Conservation (phyloP, 2,329 filamentous ascomycete species). For the Pseudonectria foliicola region DNA sequence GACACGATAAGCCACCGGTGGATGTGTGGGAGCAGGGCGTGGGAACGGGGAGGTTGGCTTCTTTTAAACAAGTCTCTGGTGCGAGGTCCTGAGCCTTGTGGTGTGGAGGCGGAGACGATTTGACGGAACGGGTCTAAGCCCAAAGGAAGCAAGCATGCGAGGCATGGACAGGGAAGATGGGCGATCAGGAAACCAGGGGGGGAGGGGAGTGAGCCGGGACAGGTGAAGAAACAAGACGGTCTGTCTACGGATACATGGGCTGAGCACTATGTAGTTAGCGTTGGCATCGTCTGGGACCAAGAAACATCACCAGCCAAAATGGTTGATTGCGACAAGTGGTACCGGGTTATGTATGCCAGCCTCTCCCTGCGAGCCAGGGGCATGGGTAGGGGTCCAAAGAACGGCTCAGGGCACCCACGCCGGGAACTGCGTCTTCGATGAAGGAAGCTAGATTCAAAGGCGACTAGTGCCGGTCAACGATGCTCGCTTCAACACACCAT, state of each 20-base stretch:
- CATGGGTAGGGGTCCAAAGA: conserved; percentile 20
- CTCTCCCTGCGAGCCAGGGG: conserved; percentile 14
- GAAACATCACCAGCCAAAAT: conserved; percentile 20
- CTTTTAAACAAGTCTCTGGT: conserved; percentile 14
- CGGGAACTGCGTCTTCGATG: conserved; percentile 19
- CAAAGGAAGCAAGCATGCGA: conserved; percentile 22
- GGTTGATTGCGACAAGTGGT: conserved; percentile 20
- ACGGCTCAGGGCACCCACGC: conserved; percentile 17
- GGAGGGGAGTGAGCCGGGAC: conserved; percentile 9
- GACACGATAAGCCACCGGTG: conserved; percentile 20
- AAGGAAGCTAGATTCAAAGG: conserved; percentile 13
- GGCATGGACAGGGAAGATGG: conserved; percentile 23
- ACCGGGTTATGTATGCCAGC: conserved; percentile 18
- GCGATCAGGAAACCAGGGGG: conserved; percentile 23
- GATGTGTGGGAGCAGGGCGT: conserved; percentile 19
- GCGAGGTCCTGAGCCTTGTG: conserved; percentile 13
- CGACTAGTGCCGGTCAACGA: conserved; percentile 1
- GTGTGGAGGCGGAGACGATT: conserved; percentile 24
- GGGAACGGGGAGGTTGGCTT: conserved; percentile 16
- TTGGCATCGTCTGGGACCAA: conserved; percentile 18
- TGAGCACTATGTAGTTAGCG: conserved; percentile 9
- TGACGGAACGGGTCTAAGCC: conserved; percentile 22
- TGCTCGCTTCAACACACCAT: conserved; percentile 12
- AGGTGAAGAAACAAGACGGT: conserved; percentile 23
- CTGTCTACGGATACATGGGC: conserved; percentile 14